phyloP scores from a whole-genome alignment of 2,329 filamentous ascomycete species.

The Exserohilum rostratum region DNA sequence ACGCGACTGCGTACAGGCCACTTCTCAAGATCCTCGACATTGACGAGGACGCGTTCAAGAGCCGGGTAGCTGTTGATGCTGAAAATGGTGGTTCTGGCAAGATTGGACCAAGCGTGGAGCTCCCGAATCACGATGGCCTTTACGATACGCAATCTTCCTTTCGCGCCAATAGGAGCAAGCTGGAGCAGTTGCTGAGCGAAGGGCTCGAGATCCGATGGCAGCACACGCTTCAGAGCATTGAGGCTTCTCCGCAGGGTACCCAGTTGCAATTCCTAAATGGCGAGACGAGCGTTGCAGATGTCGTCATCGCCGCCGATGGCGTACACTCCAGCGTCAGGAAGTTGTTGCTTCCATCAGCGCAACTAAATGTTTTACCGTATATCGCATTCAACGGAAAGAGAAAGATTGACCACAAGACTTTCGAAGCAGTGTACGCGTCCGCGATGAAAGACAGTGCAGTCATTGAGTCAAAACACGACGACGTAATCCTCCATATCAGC shows the following conservation, averaged over 20 bases:
- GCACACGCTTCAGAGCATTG: conserved; percentile 25
- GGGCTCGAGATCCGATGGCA: conserved; percentile 47
- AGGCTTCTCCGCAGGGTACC: conserved; percentile 3
- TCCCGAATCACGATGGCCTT: conserved; percentile 5
- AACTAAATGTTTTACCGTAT: conserved; percentile 45
- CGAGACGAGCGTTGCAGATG: conserved; percentile 4
- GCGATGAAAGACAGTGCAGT: conserved; percentile 18
- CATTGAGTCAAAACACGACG: conserved; percentile 27
- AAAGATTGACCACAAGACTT: conserved; percentile 29
- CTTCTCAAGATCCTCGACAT: conserved; percentile 42
- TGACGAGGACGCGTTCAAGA: conserved; percentile 39
- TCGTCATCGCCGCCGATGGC: conserved; percentile 49
- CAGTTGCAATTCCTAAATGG: conserved; percentile 20
- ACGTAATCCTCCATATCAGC: conserved; percentile 40
- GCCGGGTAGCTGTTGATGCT: conserved; percentile 41
- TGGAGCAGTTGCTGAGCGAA: conserved; percentile 46
- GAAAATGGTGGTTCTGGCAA: conserved; percentile 31
- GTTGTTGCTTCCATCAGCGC: conserved; percentile 26
- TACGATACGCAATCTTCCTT: conserved; percentile 23
- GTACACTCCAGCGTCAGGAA: conserved; percentile 45
- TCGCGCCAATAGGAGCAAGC: conserved; percentile 44
- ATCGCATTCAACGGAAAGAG: conserved; percentile 43
- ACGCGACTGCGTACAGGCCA: conserved; percentile 38
- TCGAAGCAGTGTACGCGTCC: conserved; percentile 18
- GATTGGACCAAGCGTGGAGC: conserved; percentile 11